Evolutionary conservation across 139 green algal species (phyloP).

Genomic region (Tetratostichococcus sp.): DNA sequence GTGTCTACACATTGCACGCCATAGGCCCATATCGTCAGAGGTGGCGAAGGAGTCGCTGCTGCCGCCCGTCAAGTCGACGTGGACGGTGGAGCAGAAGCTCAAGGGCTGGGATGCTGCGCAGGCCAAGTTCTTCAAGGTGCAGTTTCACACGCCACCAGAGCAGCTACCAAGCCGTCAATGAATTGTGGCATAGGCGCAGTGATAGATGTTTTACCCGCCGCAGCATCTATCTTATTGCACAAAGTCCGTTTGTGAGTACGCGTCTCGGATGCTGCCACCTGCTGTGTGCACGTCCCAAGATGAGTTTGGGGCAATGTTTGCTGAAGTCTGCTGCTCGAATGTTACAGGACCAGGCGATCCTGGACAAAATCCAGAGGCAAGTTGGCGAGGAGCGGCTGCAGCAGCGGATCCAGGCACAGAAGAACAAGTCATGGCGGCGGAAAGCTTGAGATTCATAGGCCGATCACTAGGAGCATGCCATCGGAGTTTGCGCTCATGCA

Average conservation of each 20-base stretch:
- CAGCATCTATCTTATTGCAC: too few species aligned
- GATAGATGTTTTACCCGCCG: too few species aligned
- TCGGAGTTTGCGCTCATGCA: not conserved
- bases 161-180: conserved; percentile 15
- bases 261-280: too few species aligned
- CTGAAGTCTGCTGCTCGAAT: not conserved
- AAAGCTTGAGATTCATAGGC: too few species aligned
- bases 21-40: conserved; percentile 17
- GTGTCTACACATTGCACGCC: too few species aligned
- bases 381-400: conserved; percentile 38
- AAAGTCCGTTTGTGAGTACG: too few species aligned
- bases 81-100: conserved; percentile 70
- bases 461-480: too few species aligned
- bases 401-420: conserved; percentile 3
- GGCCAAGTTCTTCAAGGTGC: conserved; percentile 52
- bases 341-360: conserved; percentile 37
- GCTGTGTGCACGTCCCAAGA: too few species aligned
- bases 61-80: conserved; percentile 42
- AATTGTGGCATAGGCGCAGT: too few species aligned
- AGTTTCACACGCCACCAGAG: too few species aligned
- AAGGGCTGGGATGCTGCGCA: conserved; percentile 59
- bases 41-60: conserved; percentile 20
- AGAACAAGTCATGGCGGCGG: not conserved
- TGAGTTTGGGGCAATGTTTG: too few species aligned
- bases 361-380: conserved; percentile 61